Evolutionary conservation across 2,329 filamentous ascomycete genomes (phyloP).

Genomic region (Pseudogymnoascus sp.): DNA sequence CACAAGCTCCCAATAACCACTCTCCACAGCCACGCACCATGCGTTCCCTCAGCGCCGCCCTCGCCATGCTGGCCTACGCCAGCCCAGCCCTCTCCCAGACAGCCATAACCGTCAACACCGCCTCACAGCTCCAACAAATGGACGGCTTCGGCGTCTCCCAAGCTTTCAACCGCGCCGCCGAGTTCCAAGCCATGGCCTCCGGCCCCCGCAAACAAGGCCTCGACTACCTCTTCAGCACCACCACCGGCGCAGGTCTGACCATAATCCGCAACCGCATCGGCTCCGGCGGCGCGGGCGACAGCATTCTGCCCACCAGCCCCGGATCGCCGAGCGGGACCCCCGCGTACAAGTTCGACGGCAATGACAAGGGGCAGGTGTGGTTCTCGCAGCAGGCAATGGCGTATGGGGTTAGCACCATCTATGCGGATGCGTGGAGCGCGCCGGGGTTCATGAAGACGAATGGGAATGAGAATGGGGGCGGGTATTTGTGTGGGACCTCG

Average conservation of each 20-base stretch:
- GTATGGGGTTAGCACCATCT: constrained; percentile 37
- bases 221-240: constrained; percentile 38
- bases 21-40: neutral
- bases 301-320: constrained; percentile 37
- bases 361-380: constrained; percentile 42
- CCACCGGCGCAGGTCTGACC: constrained; percentile 38
- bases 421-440: constrained; percentile 42
- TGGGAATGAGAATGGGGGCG: constrained; percentile 34
- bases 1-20: neutral
- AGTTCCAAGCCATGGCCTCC: constrained; percentile 30
- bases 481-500: constrained; percentile 37
- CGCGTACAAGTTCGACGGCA: constrained; percentile 37
- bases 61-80: neutral
- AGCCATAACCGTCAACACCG: constrained; percentile 21
- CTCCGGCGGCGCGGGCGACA: constrained; percentile 29
- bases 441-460: constrained; percentile 45
- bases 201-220: constrained; percentile 31
- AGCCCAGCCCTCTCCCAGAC: neutral
- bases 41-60: neutral
- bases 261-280: constrained; percentile 44
- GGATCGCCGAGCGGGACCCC: constrained; percentile 34
- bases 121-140: constrained; percentile 27
- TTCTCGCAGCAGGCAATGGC: constrained; percentile 38
- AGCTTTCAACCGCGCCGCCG: constrained; percentile 37
- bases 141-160: constrained; percentile 42